phyloP scores from a whole-genome alignment of 1,284 basidiomycete species.

The Cystobasidium pallidum region DNA sequence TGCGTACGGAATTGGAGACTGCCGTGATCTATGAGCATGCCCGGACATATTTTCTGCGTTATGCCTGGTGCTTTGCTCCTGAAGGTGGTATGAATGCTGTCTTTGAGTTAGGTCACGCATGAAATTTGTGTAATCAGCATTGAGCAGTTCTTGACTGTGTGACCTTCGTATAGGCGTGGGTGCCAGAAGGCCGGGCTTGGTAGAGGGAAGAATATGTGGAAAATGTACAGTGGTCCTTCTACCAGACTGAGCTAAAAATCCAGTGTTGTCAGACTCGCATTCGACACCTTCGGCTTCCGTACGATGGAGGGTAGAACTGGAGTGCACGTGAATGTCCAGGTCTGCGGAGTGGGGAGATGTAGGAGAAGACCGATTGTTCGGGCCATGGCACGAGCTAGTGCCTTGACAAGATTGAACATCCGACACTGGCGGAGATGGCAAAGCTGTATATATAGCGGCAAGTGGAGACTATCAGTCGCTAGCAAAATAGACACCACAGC shows the following conservation, averaged over 20 bases:
- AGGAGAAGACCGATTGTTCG: background rate
- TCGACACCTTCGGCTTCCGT: no score
- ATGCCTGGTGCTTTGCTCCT: background rate
- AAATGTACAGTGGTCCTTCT: conserved; percentile 21
- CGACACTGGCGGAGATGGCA: conserved; percentile 32
- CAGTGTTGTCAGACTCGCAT: background rate
- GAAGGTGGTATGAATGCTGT: background rate
- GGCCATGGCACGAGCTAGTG: background rate
- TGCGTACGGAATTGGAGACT: no score
- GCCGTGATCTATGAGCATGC: no score
- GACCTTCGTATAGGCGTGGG: conserved; percentile 16
- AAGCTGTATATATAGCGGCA: background rate
- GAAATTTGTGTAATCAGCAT: conserved; percentile 21
- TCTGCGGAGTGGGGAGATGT: background rate
- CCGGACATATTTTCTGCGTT: no score
- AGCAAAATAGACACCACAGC: no score
- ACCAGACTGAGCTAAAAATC: conserved; percentile 16
- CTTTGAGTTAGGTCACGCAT: background rate
- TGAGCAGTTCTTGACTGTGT: conserved; percentile 25
- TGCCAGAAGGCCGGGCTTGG: background rate
- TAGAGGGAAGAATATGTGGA: background rate
- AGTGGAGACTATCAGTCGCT: background rate
- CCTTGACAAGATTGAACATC: conserved; percentile 10
- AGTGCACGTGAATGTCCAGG: conserved; percentile 1
- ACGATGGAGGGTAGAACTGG: no score